Evolutionary conservation across 2,329 filamentous ascomycete species (phyloP), one percentile per base, ranked within the genome.

Genomic region (Alternaria panax): DNA sequence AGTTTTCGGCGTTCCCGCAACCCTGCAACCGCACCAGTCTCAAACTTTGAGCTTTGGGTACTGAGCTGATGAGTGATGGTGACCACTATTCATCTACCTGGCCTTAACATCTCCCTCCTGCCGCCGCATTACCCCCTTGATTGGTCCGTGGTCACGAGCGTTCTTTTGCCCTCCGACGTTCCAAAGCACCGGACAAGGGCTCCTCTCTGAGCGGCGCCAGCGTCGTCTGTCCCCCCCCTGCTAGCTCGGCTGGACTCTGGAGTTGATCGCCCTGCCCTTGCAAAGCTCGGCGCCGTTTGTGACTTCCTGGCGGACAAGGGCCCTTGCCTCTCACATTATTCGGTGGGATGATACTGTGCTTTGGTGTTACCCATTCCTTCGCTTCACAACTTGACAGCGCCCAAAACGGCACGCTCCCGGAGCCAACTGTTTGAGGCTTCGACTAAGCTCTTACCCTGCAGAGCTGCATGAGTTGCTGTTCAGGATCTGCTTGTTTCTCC

Each of bases 391-490:
- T 70, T 76, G 73, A 77, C 72, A 75, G 73, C 74, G 66, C 74
- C 75, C 71, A 74, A 77, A 75, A 69, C 74, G 75, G 75, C 69
- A 71, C 66, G 61, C 71, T 72, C 73, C 74, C 75, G 75, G 71
- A 67, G 70, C 73, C 74, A 76, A 67, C 69, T 72, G 75, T 77
- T 76, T 77, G 75, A 76, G 73, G 69, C 70, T 71, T 72, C 67
- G 68, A 69, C 69, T 72, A 75, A 75, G 68, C 67, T 70, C 67
- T 72, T 62, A 68, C 70, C 68, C 56, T 75, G 71, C 67, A 65
- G 67, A 65, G 69, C 62, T 75, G 74, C 75, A 75, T 73, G 69
- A 74, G 66, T 67, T 72, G 59, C 58, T 65, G 69, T 62, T 74
- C 55, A 65, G 72, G 71, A 74, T 74, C 66, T 72, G 63, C 72